phyloP scores from a whole-genome alignment of 2,329 filamentous ascomycete species.

The Penicillium vulpinum region DNA sequence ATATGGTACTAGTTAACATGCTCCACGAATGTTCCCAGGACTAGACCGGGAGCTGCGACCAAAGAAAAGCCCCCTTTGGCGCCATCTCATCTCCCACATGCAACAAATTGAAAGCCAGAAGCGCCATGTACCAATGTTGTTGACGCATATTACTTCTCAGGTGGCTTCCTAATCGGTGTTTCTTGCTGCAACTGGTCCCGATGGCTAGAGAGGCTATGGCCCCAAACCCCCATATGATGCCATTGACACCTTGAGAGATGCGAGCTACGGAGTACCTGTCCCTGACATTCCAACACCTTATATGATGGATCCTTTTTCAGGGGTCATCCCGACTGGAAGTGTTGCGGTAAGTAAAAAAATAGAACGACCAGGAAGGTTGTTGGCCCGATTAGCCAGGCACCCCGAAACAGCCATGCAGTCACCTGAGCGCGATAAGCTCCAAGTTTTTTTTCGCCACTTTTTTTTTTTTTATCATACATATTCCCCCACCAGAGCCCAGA shows the following conservation, averaged over 20 bases:
- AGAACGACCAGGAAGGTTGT: not conserved
- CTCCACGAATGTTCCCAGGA: not conserved
- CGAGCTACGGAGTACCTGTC: no score
- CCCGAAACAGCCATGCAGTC: conserved; percentile 5
- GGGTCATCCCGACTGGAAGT: not conserved
- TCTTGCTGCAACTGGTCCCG: not conserved
- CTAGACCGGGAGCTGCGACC: not conserved
- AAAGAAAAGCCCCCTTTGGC: not conserved
- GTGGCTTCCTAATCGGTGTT: not conserved
- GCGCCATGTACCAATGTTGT: not conserved
- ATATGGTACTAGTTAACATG: not conserved
- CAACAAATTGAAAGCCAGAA: conserved; percentile 1
- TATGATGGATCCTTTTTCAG: not conserved
- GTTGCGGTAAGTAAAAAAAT: not conserved
- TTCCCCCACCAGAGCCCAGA: not conserved
- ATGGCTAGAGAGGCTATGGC: not conserved
- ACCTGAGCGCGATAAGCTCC: conserved; percentile 27
- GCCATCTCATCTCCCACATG: not conserved
- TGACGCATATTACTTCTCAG: not conserved
- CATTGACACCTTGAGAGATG: not conserved
- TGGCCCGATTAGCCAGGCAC: conserved; percentile 24
- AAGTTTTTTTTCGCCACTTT: conserved; percentile 21
- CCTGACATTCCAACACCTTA: not conserved
- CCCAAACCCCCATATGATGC: not conserved
- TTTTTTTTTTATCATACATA: conserved; percentile 3